Evolutionary conservation across 164 flowering plant species (phyloP).

Genomic region (Pachysandra terminalis): DNA sequence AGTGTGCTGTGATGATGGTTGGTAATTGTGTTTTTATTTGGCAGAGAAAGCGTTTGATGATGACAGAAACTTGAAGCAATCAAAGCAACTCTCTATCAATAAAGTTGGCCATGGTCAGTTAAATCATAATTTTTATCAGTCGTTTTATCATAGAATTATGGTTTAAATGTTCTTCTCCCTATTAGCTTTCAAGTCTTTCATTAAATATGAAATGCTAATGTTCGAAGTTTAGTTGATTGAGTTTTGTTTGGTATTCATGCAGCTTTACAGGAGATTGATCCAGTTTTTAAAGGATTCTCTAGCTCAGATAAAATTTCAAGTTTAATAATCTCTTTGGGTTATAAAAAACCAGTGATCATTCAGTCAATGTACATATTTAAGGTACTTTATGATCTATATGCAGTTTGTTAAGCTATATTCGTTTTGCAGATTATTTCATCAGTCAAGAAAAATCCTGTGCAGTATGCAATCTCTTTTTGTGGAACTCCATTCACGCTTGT

Average conservation of each 20-base stretch:
- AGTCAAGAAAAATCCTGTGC: no score
- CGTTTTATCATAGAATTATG: neutral
- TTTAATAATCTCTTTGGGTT: conserved; percentile 58
- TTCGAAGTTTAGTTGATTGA: neutral
- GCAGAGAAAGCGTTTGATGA: conserved; percentile 93
- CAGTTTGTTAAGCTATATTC: neutral
- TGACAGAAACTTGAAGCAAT: conserved; percentile 77
- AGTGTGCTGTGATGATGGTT: conserved; percentile 4
- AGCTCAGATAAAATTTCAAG: conserved; percentile 52
- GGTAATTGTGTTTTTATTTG: conserved; percentile 15
- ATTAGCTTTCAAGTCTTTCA: neutral
- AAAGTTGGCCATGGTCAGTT: conserved; percentile 98
- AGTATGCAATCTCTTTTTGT: neutral
- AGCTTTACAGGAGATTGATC: conserved; percentile 86
- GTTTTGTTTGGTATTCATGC: conserved; percentile 22
- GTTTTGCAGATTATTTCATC: no score
- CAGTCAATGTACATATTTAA: conserved; percentile 99
- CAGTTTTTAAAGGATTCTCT: conserved; percentile 65
- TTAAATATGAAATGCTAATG: neutral
- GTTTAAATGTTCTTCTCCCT: neutral
- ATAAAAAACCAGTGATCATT: conserved; percentile 78
- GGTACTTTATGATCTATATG: conserved; percentile 38
- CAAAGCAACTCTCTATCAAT: conserved; percentile 88
- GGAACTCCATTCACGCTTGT: no score
- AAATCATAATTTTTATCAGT: neutral